These are phyloP conservation scores for Rhinocladiella similis DNA, from an alignment of 2,329 filamentous ascomycete species.

Conservation along the genomic window DNA sequence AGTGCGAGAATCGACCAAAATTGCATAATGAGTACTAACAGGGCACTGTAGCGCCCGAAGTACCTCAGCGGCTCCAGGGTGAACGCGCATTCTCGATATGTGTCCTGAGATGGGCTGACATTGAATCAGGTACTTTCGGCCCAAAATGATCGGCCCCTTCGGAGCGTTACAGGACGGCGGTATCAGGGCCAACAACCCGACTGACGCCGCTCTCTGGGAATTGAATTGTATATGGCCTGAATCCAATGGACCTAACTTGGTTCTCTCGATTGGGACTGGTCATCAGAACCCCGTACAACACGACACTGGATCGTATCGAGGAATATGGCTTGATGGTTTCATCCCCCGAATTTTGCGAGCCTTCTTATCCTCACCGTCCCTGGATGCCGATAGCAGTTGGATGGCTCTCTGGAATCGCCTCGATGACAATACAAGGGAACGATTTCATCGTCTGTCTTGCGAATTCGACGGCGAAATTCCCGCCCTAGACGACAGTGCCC, in stretches of 20 bases:
- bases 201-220: constrained; percentile 26
- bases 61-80: too few relatives aligned
- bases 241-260: constrained; percentile 21
- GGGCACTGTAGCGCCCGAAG: too few relatives aligned
- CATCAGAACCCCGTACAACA: neutral
- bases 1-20: neutral
- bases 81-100: too few relatives aligned
- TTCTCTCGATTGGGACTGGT: constrained; percentile 29
- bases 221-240: constrained; percentile 27
- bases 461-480: constrained; percentile 16
- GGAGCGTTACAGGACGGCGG: constrained; percentile 30
- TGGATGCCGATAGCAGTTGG: constrained; percentile 24
- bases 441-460: constrained; percentile 18
- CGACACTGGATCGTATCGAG: neutral
- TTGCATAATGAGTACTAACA: neutral
- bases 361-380: constrained; percentile 24
- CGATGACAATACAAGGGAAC: neutral
- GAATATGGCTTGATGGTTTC: constrained; percentile 3
- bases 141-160: constrained; percentile 17
- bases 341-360: constrained; percentile 25
- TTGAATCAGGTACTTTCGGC: constrained; percentile 23
- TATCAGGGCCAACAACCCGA: constrained; percentile 30
- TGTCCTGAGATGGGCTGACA: too few relatives aligned
- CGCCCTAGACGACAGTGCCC: constrained; percentile 10
- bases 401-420: constrained; percentile 5